Evolutionary conservation across 2,329 filamentous ascomycete species (phyloP).

Genomic region (Fusarium sp.): DNA sequence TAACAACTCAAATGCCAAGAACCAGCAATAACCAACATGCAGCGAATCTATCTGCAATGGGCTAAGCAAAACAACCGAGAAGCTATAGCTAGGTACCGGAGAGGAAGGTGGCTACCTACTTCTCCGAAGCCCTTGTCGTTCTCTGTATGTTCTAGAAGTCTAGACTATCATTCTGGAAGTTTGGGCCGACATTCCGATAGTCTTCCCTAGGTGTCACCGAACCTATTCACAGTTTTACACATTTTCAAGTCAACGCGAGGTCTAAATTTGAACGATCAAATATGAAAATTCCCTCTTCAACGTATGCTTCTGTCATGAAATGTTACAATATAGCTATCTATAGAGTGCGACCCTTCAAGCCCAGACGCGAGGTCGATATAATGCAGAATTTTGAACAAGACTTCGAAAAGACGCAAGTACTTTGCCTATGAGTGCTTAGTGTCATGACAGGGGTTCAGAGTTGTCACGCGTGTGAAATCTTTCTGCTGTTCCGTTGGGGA

Average conservation of each 20-base stretch:
- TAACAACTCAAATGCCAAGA: background rate
- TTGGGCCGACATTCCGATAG: background rate
- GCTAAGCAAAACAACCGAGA: background rate
- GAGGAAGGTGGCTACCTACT: background rate
- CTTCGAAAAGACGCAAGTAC: background rate
- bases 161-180: background rate
- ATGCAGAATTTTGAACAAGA: too few relatives aligned
- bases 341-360: background rate
- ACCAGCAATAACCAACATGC: background rate
- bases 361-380: background rate
- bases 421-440: background rate
- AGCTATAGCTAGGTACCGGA: background rate
- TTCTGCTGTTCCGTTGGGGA: background rate
- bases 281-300: background rate
- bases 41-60: background rate
- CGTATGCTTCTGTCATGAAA: background rate
- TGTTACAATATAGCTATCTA: background rate
- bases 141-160: background rate
- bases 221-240: background rate
- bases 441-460: background rate
- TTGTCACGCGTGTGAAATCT: background rate
- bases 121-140: background rate
- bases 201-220: background rate
- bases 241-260: fast-evolving
- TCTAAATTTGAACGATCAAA: background rate